These are phyloP conservation scores for Arctium lappa DNA, from an alignment of 129 eudicot species.

Conservation along the genomic window DNA sequence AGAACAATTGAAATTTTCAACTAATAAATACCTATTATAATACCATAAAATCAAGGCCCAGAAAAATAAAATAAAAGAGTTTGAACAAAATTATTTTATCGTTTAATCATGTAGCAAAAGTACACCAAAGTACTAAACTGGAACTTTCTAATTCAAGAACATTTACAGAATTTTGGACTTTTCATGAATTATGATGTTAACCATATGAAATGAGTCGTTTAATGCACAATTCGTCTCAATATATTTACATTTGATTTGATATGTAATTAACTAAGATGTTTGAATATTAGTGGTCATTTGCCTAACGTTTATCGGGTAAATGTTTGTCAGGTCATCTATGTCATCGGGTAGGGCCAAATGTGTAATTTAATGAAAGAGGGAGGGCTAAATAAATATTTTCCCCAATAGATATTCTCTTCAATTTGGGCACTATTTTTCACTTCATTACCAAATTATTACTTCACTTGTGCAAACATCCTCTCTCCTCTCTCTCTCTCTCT, in stretches of 20 bases:
- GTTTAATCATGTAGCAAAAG: neutral
- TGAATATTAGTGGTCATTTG: neutral
- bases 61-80: neutral
- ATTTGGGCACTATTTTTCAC: slow-evolving; percentile 11
- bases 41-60: neutral
- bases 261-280: neutral
- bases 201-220: neutral
- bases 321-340: too few species aligned
- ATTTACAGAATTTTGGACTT: neutral
- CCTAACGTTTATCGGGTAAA: neutral
- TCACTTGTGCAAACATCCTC: slow-evolving; percentile 28
- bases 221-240: neutral
- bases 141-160: neutral
- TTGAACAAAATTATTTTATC: neutral
- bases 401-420: slow-evolving; percentile 4
- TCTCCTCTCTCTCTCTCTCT: slow-evolving; percentile 17
- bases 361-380: neutral
- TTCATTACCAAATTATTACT: slow-evolving; percentile 32
- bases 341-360: neutral
- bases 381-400: slow-evolving; percentile 9
- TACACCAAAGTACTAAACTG: neutral
- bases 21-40: neutral
- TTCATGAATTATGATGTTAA: neutral
- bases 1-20: neutral
- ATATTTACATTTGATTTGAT: neutral